Evolutionary conservation across 768 basidiomycete genomes (phyloP).

Genomic region (Suillus luteus): DNA sequence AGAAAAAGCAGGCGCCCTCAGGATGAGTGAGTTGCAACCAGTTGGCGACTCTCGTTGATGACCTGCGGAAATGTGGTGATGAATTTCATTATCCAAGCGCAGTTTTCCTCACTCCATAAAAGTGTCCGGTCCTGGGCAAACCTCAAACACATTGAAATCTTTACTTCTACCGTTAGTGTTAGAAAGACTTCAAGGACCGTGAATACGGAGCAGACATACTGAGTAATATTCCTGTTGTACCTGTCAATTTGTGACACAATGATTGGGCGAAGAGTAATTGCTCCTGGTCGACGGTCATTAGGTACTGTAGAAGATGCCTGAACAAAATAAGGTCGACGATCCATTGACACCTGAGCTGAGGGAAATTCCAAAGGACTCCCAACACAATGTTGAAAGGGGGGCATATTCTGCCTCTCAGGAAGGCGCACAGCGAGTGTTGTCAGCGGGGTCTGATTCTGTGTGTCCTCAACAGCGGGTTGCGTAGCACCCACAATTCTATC

Average conservation of each 20-base stretch:
- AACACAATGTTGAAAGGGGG: neutral
- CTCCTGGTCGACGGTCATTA: neutral
- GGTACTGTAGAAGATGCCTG: neutral
- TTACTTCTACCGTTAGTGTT: neutral
- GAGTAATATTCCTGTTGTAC: neutral
- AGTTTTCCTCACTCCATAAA: constrained; percentile 2
- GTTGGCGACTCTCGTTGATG: neutral
- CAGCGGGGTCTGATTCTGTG: neutral
- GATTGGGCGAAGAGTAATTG: neutral
- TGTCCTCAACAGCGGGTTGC: neutral
- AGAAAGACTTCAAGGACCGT: neutral
- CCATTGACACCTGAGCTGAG: neutral
- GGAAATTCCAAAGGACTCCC: neutral
- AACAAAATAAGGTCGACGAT: neutral
- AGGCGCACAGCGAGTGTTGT: neutral
- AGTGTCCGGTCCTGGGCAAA: neutral
- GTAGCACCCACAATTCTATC: neutral
- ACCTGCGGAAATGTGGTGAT: neutral
- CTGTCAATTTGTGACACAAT: neutral
- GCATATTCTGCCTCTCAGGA: no score
- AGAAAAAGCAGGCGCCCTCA: constrained; percentile 58
- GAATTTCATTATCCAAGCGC: neutral
- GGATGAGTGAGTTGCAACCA: constrained; percentile 40
- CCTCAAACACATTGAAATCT: neutral
- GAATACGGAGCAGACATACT: neutral